These are phyloP conservation scores for Suillus plorans DNA, from an alignment of 768 basidiomycete species.

Conservation along the genomic window DNA sequence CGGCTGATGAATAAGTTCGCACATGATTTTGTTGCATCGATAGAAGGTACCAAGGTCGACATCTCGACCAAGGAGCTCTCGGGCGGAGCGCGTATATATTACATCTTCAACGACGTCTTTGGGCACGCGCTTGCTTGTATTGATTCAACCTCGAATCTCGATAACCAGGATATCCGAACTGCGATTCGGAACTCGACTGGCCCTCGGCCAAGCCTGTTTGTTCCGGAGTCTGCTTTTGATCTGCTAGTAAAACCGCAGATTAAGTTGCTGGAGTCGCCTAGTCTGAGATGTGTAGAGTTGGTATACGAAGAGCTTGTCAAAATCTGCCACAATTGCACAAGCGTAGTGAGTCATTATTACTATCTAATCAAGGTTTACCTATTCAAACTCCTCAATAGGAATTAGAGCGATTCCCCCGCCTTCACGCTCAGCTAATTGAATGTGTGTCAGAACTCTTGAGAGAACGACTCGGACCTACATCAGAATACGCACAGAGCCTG, in stretches of 20 bases:
- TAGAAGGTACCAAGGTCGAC: constrained; percentile 94
- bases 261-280: constrained; percentile 91
- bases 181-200: constrained; percentile 99
- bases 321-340: constrained; percentile 98
- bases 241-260: constrained; percentile 97
- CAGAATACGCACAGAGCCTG: constrained; percentile 93
- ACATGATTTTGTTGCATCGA: constrained; percentile 93
- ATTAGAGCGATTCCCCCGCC: constrained; percentile 89
- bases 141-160: constrained; percentile 88
- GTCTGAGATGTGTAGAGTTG: constrained; percentile 92
- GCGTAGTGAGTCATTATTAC: constrained; percentile 53
- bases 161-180: constrained; percentile 93
- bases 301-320: constrained; percentile 99
- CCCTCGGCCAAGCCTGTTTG: constrained; percentile 92
- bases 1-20: constrained; percentile 99
- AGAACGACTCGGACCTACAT: constrained; percentile 94
- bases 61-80: constrained; percentile 98
- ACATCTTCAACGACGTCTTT: constrained; percentile 99
- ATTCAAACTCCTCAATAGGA: constrained; percentile 52
- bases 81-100: constrained; percentile 97
- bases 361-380: neutral
- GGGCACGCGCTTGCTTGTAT: constrained; percentile 88
- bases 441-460: constrained; percentile 95
- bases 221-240: constrained; percentile 97
- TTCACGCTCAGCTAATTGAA: constrained; percentile 93